Base-by-base conservation (phyloP, 1,284 basidiomycete genomes). In the Cutaneotrichosporon cutaneum region DNA sequence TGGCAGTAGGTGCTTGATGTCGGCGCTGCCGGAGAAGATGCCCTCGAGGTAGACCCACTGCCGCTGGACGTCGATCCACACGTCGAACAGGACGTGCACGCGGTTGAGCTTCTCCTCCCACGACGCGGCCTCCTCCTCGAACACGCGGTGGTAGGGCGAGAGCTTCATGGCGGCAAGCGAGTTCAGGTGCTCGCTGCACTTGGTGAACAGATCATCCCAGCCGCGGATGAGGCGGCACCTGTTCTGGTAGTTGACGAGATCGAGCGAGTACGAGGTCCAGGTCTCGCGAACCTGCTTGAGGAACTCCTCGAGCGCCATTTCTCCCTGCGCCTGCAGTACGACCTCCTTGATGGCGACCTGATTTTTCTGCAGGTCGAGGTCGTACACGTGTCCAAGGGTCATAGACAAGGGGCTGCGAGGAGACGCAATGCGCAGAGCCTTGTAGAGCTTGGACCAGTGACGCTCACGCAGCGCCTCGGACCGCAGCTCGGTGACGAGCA, bases 41-140 rank as follows among this genome's bases (percentile, higher is more conserved):
- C 96, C 96, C 75, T 99, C 95, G 58, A 99, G 84, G 75, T 99
- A 99, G 1, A 99, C 96, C 96, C 96, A 99, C 82, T 99, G 96
- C 5, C 96, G 87, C 74, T 99, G 97, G 16, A 99, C 96, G 69
- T 99, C 96, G 70, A 98, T 96, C 96, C 96, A 99, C 42, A 98
- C 90, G 78, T 99, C 91, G 75, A 99, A 99, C 16, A 99, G 85
- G 30, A 96, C 92, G 69, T 97, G 93, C 36, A 96, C 89, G 30
- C 92, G 86, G 77, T 96, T 97, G 30, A 98, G 83, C 77, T 94
- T 94, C 77, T 94, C 92, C 76, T 94, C 92, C 92, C 93, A 95
- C 22, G 90, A 88, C 35, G 88, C 85, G 13, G 92, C 92, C 80
- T 94, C 92, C 82, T 95, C 93, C 75, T 95, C 92, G 68, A 95